phyloP scores from a whole-genome alignment of 805 yeast species.

The Saccharomycopsis sp. region DNA sequence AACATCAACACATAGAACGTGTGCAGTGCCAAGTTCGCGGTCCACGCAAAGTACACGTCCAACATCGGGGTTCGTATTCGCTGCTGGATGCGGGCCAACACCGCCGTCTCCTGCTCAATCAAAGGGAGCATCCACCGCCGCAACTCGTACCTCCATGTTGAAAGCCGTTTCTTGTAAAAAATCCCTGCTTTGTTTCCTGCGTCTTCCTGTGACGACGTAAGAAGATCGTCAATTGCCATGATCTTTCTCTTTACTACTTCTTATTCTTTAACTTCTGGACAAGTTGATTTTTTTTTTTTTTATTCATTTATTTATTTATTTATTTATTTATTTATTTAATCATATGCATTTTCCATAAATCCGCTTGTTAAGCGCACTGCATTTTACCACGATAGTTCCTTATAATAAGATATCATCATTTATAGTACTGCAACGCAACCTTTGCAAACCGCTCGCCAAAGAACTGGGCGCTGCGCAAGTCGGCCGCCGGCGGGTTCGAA shows the following conservation, averaged over 20 bases:
- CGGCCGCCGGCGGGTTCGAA: slow-evolving; percentile 2
- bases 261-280: too few species aligned
- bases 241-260: too few species aligned
- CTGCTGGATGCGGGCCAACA: slow-evolving; percentile 49
- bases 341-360: too few species aligned
- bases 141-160: slow-evolving; percentile 43
- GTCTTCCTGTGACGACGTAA: slow-evolving; percentile 31
- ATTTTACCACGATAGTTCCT: too few species aligned
- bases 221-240: slow-evolving; percentile 5
- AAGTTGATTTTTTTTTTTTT: too few species aligned
- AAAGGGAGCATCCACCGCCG: slow-evolving; percentile 47
- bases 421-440: slow-evolving; percentile 9
- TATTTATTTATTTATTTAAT: too few species aligned
- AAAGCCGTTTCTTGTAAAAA: slow-evolving; percentile 54
- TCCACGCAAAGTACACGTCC: slow-evolving; percentile 75
- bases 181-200: slow-evolving; percentile 67
- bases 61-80: slow-evolving; percentile 37
- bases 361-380: too few species aligned
- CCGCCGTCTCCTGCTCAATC: slow-evolving; percentile 55
- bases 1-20: slow-evolving; percentile 86
- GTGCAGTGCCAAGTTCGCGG: slow-evolving; percentile 87
- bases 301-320: too few species aligned
- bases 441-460: slow-evolving; percentile 13
- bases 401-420: too few species aligned
- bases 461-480: slow-evolving; percentile 4